These are phyloP conservation scores for Magnaporthales sp. DNA, from an alignment of 2,329 filamentous ascomycete species.

Conservation along the genomic window DNA sequence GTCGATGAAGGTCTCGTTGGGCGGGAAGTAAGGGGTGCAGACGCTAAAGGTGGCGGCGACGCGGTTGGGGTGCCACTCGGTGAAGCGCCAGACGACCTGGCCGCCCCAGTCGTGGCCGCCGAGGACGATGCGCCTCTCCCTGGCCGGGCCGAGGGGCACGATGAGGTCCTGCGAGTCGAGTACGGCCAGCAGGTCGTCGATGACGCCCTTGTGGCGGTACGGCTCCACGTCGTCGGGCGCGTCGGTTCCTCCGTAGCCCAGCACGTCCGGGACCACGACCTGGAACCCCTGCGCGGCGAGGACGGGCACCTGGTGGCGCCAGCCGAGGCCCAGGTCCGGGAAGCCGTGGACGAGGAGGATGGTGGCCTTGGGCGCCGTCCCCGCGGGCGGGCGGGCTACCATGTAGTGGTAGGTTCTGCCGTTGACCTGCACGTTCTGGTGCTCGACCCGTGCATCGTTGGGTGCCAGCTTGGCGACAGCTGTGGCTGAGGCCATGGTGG, in stretches of 20 bases:
- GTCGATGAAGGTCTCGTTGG: slow-evolving; percentile 40
- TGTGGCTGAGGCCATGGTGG: slow-evolving; percentile 28
- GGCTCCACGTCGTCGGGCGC: slow-evolving; percentile 51
- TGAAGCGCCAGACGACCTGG: slow-evolving; percentile 61
- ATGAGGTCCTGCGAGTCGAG: slow-evolving; percentile 34
- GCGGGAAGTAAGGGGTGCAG: slow-evolving; percentile 65
- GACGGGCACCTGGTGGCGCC: slow-evolving; percentile 80
- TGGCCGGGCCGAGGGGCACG: neutral
- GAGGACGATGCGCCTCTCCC: slow-evolving; percentile 54
- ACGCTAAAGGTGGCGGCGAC: slow-evolving; percentile 69
- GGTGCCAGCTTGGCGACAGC: slow-evolving; percentile 50
- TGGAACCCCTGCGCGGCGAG: slow-evolving; percentile 64
- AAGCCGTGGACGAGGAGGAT: slow-evolving; percentile 59
- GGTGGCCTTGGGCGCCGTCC: slow-evolving; percentile 19
- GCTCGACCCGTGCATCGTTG: slow-evolving; percentile 57
- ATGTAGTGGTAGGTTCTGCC: slow-evolving; percentile 64
- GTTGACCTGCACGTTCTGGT: slow-evolving; percentile 54
- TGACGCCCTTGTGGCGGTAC: slow-evolving; percentile 65
- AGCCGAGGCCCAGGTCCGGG: slow-evolving; percentile 75
- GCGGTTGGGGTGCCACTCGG: slow-evolving; percentile 64
- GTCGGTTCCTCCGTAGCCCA: slow-evolving; percentile 75
- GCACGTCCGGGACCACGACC: slow-evolving; percentile 76
- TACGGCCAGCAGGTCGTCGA: slow-evolving; percentile 67
- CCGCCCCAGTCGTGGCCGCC: slow-evolving; percentile 94
- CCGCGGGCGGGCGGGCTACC: slow-evolving; percentile 37